Conservation (phyloP, 306 rosid species). For the Oemleria cerasiformis region DNA sequence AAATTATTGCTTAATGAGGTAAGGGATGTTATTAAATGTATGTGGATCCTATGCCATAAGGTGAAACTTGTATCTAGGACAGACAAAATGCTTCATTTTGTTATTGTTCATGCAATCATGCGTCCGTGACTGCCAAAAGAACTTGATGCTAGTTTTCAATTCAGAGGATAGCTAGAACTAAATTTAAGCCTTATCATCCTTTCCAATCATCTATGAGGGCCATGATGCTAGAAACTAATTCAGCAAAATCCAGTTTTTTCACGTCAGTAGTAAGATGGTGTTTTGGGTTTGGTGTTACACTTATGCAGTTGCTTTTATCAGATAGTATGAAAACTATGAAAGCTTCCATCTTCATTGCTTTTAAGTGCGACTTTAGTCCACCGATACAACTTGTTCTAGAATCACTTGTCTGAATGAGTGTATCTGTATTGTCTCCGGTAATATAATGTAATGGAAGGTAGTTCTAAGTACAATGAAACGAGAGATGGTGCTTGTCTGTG, state of each 20-base stretch:
- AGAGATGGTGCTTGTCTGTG: constrained; percentile 5
- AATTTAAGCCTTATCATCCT: not conserved
- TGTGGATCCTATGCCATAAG: not conserved
- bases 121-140: not conserved
- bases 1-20: constrained; percentile 1
- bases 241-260: not conserved
- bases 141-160: not conserved
- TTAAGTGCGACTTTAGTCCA: not conserved
- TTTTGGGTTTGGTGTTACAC: not conserved
- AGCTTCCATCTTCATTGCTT: not conserved
- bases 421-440: not conserved
- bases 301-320: not conserved
- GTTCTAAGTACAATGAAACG: not conserved
- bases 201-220: not conserved
- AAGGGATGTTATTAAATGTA: not conserved
- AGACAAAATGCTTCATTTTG: constrained; percentile 3
- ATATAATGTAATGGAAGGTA: constrained; percentile 8
- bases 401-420: constrained; percentile 10
- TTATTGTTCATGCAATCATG: not conserved
- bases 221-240: not conserved
- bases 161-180: not conserved
- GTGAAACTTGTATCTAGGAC: not conserved
- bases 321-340: not conserved
- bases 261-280: not conserved
- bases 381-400: not conserved